Base-by-base conservation (phyloP, 306 rosid species). In the Trifolium fragiferum region DNA sequence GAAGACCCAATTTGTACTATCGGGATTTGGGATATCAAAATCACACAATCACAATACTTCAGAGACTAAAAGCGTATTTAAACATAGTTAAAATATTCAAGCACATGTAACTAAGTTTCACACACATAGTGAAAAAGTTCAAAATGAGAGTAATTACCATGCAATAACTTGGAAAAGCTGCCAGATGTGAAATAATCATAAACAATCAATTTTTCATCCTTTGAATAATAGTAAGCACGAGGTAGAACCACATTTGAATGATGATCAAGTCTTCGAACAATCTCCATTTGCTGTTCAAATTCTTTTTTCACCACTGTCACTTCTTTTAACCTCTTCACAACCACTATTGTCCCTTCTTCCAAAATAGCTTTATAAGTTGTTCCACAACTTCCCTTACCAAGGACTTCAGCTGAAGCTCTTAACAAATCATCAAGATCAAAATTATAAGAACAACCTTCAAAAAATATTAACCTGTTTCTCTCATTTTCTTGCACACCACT, bases 371-470 rank as follows among this genome's bases (percentile, higher is more conserved):
- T 90, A 55, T 90, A 90, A n/a, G 97, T 86, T 23, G 93, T 87
- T 70, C 93, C 97, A 72, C 85, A 87, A 71, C 88, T 84, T 50
- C 97, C 97, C 86, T 90, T 90, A 59, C 97, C 97, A 44, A 90
- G 89, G 18, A 90, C 93, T 75, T 89, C 90, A 41, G 97, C 97
- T 1, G 97, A 90, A 53, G 97, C 97, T 79, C 93, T 89, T 55
- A 90, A 75, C 73, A 90, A 66, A 77, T 90, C 93, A 72, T 90
- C 97, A 32, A 90, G 97, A 82, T 90, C 93, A 81, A 90, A 90
- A 64, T 80, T 84, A 55, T 69, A 77, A 72, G 87, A 84, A 81
- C 87, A 80, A 3, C 88, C 90, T 81, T 81, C 88, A 68, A 87
- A 87, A 76, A 84, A 90, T 37, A 82, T 78, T 41, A 90, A 81